phyloP scores from a whole-genome alignment of 2,329 filamentous ascomycete species.

The Phialophora tarda region DNA sequence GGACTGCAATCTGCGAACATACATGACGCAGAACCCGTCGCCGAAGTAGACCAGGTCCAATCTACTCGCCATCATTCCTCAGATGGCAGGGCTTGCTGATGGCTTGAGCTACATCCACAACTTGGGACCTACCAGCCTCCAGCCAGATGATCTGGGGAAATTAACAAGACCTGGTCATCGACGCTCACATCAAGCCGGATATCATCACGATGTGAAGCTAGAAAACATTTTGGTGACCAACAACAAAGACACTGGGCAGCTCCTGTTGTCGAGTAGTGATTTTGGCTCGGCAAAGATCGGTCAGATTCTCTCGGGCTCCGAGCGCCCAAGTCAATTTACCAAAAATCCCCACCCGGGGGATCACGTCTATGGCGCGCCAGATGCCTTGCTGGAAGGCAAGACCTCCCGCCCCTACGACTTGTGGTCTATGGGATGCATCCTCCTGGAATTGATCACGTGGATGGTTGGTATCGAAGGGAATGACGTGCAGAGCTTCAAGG shows the following conservation, averaged over 20 bases:
- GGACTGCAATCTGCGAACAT: background rate
- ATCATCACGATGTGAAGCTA: conserved; percentile 13
- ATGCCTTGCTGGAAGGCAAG: background rate
- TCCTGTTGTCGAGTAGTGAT: background rate
- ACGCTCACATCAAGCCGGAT: background rate
- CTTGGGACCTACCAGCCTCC: background rate
- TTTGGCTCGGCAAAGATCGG: background rate
- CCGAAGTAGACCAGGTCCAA: background rate
- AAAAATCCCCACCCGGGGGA: background rate
- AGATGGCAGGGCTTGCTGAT: background rate
- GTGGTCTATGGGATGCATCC: conserved; percentile 12
- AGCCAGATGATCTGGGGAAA: background rate
- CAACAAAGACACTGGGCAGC: conserved; percentile 1
- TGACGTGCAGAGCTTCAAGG: too few relatives aligned
- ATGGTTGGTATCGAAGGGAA: background rate
- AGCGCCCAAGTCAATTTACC: background rate
- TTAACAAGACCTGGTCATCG: background rate
- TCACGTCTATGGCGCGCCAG: background rate
- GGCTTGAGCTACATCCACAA: background rate
- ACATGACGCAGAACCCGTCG: background rate
- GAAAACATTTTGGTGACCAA: conserved; percentile 11
- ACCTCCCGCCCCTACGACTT: conserved; percentile 13
- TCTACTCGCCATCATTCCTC: background rate
- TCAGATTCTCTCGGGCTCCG: background rate
- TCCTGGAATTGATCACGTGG: conserved; percentile 3